Evolutionary conservation across 768 basidiomycete species (phyloP).

Genomic region (Tricholoma sp.): DNA sequence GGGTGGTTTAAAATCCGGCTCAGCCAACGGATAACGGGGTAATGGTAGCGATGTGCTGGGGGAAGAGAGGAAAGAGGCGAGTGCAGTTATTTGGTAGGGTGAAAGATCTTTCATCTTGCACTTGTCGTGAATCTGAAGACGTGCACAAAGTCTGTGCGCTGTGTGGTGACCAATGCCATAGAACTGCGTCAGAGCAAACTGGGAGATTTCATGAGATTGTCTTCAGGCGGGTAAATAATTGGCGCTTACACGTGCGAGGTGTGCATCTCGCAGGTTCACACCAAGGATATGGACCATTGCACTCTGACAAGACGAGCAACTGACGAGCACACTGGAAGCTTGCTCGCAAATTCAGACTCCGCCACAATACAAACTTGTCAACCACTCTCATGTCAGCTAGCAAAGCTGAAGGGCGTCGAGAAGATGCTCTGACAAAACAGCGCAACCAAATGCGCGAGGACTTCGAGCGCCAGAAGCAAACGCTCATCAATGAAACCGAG

Average conservation of each 20-base stretch:
- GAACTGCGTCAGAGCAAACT: slow-evolving; percentile 90
- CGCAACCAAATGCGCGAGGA: slow-evolving; percentile 76
- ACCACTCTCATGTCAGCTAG: slow-evolving; percentile 60
- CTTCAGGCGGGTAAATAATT: slow-evolving; percentile 30
- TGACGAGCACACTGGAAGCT: slow-evolving; percentile 5
- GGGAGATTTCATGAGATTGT: not conserved
- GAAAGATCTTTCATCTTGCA: slow-evolving; percentile 79
- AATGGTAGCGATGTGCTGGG: slow-evolving; percentile 71
- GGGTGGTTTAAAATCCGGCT: slow-evolving; percentile 44
- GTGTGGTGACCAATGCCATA: slow-evolving; percentile 81
- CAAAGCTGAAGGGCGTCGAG: slow-evolving; percentile 80
- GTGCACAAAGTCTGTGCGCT: slow-evolving; percentile 80
- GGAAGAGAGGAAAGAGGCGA: slow-evolving; percentile 93
- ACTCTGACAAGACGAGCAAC: slow-evolving; percentile 6
- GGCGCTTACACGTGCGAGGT: slow-evolving; percentile 63
- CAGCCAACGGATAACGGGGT: slow-evolving; percentile 62
- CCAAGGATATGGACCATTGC: slow-evolving; percentile 86
- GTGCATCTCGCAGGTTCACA: slow-evolving; percentile 71
- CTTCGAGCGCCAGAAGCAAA: slow-evolving; percentile 75
- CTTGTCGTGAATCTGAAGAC: slow-evolving; percentile 86
- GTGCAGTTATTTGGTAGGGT: slow-evolving; percentile 80
- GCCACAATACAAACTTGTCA: slow-evolving; percentile 7
- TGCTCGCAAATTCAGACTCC: slow-evolving; percentile 24
- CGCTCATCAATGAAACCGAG: slow-evolving; percentile 84
- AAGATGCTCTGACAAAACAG: slow-evolving; percentile 82